Evolutionary conservation across 2,329 filamentous ascomycete species (phyloP).

Genomic region (Exophiala phaeomuriformis): DNA sequence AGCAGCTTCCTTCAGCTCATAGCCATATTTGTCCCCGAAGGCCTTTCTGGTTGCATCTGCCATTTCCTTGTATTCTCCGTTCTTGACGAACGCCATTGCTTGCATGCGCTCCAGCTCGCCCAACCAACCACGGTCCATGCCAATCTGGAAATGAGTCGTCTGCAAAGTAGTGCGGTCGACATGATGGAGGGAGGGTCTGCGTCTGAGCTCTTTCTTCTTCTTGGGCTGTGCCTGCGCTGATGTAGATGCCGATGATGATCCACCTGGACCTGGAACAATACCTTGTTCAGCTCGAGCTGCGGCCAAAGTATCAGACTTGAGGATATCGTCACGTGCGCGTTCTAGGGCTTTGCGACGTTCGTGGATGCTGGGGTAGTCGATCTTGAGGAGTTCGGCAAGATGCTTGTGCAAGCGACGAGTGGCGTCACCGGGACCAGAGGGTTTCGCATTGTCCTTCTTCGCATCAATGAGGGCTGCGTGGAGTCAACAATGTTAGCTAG

Average conservation of each 20-base stretch:
- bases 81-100: conserved; percentile 1
- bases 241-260: too few relatives aligned
- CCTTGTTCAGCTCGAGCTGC: conserved; percentile 5
- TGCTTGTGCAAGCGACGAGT: not conserved
- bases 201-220: too few relatives aligned
- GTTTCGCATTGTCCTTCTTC: not conserved
- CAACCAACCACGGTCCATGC: conserved; percentile 5
- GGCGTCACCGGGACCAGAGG: not conserved
- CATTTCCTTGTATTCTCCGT: not conserved
- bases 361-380: not conserved
- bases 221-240: too few relatives aligned
- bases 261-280: conserved; percentile 2
- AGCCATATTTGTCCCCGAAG: not conserved
- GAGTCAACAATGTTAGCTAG: not conserved
- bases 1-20: not conserved
- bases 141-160: conserved; percentile 5
- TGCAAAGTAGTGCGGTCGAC: not conserved
- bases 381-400: not conserved
- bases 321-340: conserved; percentile 6
- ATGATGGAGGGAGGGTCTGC: not conserved
- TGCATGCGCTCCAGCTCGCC: conserved; percentile 16
- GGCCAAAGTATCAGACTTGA: conserved; percentile 12
- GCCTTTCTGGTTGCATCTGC: not conserved
- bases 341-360: conserved; percentile 7
- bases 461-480: not conserved